phyloP scores from a whole-genome alignment of 306 rosid genomes.

The Acacia confusa region DNA sequence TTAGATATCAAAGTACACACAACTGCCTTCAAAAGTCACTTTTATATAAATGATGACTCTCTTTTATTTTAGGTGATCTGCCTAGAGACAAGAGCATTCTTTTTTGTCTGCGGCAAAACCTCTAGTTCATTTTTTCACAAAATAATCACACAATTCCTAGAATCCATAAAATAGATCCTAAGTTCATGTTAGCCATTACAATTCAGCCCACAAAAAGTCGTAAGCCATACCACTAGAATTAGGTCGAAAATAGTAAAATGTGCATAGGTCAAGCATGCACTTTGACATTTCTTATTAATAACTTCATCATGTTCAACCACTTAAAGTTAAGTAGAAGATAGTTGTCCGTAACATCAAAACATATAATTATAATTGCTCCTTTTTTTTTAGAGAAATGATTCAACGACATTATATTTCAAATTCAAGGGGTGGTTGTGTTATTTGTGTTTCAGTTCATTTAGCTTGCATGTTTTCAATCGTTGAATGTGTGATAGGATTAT shows the following conservation, averaged over 20 bases:
- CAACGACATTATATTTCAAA: background rate
- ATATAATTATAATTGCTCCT: too few relatives aligned
- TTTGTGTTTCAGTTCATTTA: background rate
- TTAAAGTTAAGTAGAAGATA: background rate
- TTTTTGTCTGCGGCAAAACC: background rate
- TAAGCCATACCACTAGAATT: background rate
- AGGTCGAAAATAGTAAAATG: background rate
- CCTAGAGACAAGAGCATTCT: background rate
- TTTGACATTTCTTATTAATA: background rate
- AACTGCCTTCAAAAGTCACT: background rate
- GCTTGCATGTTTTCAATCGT: background rate
- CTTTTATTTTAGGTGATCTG: background rate
- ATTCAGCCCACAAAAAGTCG: background rate
- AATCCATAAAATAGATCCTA: background rate
- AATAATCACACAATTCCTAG: background rate
- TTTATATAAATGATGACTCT: too few relatives aligned
- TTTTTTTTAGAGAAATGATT: background rate
- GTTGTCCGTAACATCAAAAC: background rate
- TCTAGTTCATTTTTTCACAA: background rate
- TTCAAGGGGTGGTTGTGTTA: background rate
- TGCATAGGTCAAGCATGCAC: background rate
- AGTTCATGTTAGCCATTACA: background rate
- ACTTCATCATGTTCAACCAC: background rate
- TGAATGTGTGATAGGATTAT: background rate
- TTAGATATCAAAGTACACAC: too few relatives aligned